These are phyloP conservation scores for Stereocaulon alpinum DNA, from an alignment of 495 filamentous ascomycete species.

Conservation along the genomic window DNA sequence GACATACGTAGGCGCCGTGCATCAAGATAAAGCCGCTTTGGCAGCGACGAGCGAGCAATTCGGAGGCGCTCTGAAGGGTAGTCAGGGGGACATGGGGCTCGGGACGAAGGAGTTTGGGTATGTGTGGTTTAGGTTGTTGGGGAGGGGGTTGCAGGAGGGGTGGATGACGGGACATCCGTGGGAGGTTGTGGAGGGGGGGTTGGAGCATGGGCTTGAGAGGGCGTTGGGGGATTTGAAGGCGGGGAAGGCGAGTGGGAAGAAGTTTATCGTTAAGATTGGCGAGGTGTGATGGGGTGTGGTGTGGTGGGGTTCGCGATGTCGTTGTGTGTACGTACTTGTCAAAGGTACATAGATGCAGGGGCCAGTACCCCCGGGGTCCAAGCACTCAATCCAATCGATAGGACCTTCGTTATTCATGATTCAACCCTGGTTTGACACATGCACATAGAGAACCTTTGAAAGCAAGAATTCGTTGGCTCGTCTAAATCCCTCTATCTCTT, in stretches of 20 bases:
- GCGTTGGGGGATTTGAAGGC: slow-evolving; percentile 27
- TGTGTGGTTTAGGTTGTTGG: slow-evolving; percentile 28
- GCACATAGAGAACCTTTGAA: too few species aligned
- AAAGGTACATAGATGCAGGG: too few species aligned
- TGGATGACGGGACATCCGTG: slow-evolving; percentile 29
- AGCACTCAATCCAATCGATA: too few species aligned
- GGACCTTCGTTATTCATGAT: too few species aligned
- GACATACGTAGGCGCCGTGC: slow-evolving; percentile 7
- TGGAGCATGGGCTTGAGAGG: slow-evolving; percentile 24
- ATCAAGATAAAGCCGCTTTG: background rate
- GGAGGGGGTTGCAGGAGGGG: slow-evolving; percentile 25
- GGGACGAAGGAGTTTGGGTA: slow-evolving; percentile 30
- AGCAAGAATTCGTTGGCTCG: too few species aligned
- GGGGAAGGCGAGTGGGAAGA: slow-evolving; percentile 30
- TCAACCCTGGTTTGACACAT: too few species aligned
- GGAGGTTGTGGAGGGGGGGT: slow-evolving; percentile 27
- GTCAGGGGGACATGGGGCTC: slow-evolving; percentile 8
- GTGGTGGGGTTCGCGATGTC: too few species aligned
- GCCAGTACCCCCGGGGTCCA: too few species aligned
- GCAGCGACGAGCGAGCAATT: background rate
- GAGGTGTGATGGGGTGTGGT: too few species aligned
- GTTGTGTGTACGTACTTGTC: too few species aligned
- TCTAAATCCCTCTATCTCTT: too few species aligned
- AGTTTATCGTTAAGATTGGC: slow-evolving; percentile 28
- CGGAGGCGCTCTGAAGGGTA: background rate